Percentiles rank a stretch among this genome's conserved stretches.
phyloP scores from a whole-genome alignment of 192 early-diverging fungal species.

The Coemansia sp. region DNA sequence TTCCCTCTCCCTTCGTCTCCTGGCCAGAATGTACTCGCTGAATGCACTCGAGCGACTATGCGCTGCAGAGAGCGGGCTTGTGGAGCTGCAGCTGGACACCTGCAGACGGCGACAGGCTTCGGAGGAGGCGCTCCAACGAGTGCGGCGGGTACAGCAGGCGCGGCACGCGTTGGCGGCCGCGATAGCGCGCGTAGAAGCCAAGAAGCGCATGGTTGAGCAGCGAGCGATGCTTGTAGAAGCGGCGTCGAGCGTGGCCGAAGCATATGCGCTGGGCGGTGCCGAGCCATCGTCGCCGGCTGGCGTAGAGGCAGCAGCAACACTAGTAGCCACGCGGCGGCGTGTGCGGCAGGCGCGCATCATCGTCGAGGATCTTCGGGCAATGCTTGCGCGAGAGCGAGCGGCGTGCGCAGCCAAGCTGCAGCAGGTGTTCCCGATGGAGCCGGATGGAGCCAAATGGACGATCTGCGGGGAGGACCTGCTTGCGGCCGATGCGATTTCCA shows the following conservation, averaged over 20 bases:
- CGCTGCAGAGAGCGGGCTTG: constrained; percentile 11
- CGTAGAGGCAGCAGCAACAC: not conserved
- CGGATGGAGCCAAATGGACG: constrained; percentile 22
- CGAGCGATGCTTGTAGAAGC: constrained; percentile 24
- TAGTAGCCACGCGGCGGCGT: not conserved
- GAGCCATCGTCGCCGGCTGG: too few relatives aligned
- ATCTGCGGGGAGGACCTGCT: constrained; percentile 27
- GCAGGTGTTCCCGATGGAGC: constrained; percentile 22
- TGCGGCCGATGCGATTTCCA: not conserved
- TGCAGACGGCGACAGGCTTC: not conserved
- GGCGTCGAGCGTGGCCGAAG: constrained; percentile 16
- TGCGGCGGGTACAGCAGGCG: constrained; percentile 8
- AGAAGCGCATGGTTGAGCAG: constrained; percentile 1
- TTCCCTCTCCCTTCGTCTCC: too few relatives aligned
- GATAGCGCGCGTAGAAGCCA: not conserved
- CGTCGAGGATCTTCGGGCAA: constrained; percentile 42
- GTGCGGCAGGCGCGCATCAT: constrained; percentile 49
- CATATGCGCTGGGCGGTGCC: not conserved
- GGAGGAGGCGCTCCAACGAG: constrained; percentile 7
- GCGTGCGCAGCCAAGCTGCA: not conserved
- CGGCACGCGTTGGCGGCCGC: constrained; percentile 3
- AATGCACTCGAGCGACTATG: constrained; percentile 11
- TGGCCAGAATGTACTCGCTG: constrained; percentile 14
- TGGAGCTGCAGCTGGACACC: not conserved
- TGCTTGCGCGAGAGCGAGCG: constrained; percentile 39